Evolutionary conservation across 345 rosid species (phyloP), one percentile per base, ranked within the genome.

Genomic region (Luvunga scandens): DNA sequence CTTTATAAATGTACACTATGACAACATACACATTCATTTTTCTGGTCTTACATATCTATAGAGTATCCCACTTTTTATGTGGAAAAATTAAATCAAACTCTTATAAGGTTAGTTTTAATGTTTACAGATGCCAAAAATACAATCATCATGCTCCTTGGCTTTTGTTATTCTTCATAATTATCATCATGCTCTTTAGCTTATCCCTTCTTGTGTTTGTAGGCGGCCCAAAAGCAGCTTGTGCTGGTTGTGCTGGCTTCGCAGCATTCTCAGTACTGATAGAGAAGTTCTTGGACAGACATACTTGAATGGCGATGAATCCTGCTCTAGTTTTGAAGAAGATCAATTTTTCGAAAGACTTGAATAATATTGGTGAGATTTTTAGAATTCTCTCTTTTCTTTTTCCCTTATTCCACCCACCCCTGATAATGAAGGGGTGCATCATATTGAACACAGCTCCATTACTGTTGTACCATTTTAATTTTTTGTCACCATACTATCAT

Each of bases 191-290:
- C 50, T 4, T 42, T 42, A 42, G 12, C 16, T 0, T 10, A 42
- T 42, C 50, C 56, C 61, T 69, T 24, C 69, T 31, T 27, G 13
- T 18, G 78, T 64, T 39, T 55, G 60, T 78, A 92, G 98, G 92
- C 70, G 98, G 99, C 72, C 97, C 97, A 38, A 89, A 89, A 85
- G 98, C 99, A 24, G 91, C 97, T 36, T 93, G 99, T 71, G 83
- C 65, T 71, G 97, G 99, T 66, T 95, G 99, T 73, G 99, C 97
- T 34, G 98, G 97, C 25, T 93, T 95, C 78, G 98, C 98, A 33
- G 86, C 98, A 73, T 95, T 95, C 89, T 95, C 99, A 27, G 98
- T 91, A n/a, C 72, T 86, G 75, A 95, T 95, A 27, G 99, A 95
- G 94, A 95, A 95, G 92, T 87, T 95, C 86, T 79, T 95, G 0